Evolutionary conservation across 2,329 filamentous ascomycete species (phyloP), one percentile per base, ranked within the genome.

Genomic region (Diaporthe helianthi): DNA sequence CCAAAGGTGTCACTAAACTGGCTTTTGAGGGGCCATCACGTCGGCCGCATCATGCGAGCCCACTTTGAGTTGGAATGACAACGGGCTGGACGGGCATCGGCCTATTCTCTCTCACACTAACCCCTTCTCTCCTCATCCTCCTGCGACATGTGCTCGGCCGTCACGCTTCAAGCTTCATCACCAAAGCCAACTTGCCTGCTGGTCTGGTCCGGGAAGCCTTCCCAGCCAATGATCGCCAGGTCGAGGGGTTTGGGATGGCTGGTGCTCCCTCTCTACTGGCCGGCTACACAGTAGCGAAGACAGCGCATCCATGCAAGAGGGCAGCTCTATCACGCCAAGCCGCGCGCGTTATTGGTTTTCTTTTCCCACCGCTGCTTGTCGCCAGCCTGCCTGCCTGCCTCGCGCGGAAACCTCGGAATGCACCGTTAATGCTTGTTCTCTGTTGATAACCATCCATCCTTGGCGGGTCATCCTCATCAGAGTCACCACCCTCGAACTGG

Each of bases 171-270:
- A 46, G 41, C 46, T 67, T 41, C 55, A 58, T 15, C 46, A 51
- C 36, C 22, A 53, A 31, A 73, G 72, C 72, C 73, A 74, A 76
- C 76, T 79, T 80, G 77, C 79, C 76, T 81, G 82, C 76, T 79
- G 80, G 77, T 79, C 76, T 81, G 82, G 77, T 76, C 72, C 73
- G 74, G 74, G 76, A 76, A 73, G 71, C 73, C 69, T 69, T 73
- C 73, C 75, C 75, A 78, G 78, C 83, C 84, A 85, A 85, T 86
- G 80, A 82, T 71, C 75, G 74, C 69, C 26, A 22, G 19, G n/a
- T 41, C n/a, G 36, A 24, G 31, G 12, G 8, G 26, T 38, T 63
- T 33, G 38, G 66, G 58, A 69, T 66, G 66, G 51, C 29, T 51
- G 55, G 53, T n/a, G n/a, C 29, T 52, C 67, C 26, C 63, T 31